Percentiles rank a stretch among this genome's conserved stretches.
phyloP scores from a whole-genome alignment of 768 basidiomycete species.

The Xanthoconium stramineum region DNA sequence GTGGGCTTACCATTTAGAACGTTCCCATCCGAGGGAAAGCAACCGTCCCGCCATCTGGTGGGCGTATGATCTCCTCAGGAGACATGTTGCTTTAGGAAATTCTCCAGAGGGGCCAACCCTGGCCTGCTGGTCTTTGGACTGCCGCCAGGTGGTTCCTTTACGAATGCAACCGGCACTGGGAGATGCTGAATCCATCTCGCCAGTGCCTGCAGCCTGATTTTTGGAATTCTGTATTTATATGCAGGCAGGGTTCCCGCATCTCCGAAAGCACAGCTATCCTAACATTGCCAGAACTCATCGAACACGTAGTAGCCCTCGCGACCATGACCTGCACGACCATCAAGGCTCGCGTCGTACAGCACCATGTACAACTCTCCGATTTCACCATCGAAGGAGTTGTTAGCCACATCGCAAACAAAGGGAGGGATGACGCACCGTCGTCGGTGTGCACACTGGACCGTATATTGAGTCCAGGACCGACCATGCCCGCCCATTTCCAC shows the following conservation, averaged over 20 bases:
- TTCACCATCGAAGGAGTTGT: neutral
- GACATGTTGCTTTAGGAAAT: neutral
- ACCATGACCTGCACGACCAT: conserved; percentile 6
- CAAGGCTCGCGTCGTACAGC: conserved; percentile 36
- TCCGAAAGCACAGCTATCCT: too few relatives aligned
- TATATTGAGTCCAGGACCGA: conserved; percentile 52
- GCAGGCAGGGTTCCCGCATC: too few relatives aligned
- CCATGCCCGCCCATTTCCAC: conserved; percentile 49
- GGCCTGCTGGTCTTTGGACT: neutral
- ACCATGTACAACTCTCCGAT: conserved; percentile 39
- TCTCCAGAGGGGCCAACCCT: neutral
- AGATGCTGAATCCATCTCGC: too few relatives aligned
- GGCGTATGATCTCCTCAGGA: neutral
- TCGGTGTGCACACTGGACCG: too few relatives aligned
- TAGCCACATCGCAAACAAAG: neutral
- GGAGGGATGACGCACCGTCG: too few relatives aligned
- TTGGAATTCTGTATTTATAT: too few relatives aligned
- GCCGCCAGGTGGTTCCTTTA: too few relatives aligned
- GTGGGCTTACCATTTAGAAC: too few relatives aligned
- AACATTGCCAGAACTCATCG: too few relatives aligned
- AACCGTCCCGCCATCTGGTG: neutral
- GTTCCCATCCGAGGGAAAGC: too few relatives aligned
- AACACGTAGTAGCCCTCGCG: conserved; percentile 37
- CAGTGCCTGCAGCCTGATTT: too few relatives aligned
- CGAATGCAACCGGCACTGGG: too few relatives aligned